Conservation (phyloP, 441 rosid genomes). For the Daphne laureola region DNA sequence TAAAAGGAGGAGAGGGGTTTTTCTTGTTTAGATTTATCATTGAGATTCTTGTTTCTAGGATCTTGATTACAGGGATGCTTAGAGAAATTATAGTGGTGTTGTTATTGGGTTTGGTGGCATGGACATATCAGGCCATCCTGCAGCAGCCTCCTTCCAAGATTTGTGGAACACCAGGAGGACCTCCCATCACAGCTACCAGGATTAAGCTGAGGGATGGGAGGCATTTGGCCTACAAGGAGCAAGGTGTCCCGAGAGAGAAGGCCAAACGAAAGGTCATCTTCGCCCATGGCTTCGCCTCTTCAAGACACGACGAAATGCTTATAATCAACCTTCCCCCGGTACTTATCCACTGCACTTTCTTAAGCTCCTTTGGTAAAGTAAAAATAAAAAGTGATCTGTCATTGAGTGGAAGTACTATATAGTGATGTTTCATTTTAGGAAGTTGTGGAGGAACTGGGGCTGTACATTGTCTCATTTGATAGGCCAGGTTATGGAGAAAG, state of each 20-base stretch:
- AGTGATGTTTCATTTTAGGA: constrained; percentile 24
- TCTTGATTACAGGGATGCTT: constrained; percentile 21
- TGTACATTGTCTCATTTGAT: constrained; percentile 44
- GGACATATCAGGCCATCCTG: constrained; percentile 40
- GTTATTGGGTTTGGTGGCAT: constrained; percentile 42
- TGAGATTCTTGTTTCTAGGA: background rate
- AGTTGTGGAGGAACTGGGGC: constrained; percentile 33
- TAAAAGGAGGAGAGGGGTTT: no score
- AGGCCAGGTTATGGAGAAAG: constrained; percentile 64
- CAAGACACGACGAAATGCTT: constrained; percentile 27
- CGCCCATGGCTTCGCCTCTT: constrained; percentile 48
- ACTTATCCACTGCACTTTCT: constrained; percentile 1
- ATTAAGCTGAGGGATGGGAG: constrained; percentile 76
- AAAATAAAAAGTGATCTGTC: background rate
- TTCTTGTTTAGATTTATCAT: background rate
- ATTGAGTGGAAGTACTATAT: background rate
- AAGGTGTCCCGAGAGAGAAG: constrained; percentile 35
- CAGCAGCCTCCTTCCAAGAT: constrained; percentile 42
- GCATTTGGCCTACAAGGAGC: constrained; percentile 58
- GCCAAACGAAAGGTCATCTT: constrained; percentile 48
- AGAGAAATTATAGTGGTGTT: constrained; percentile 21
- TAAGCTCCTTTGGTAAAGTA: background rate
- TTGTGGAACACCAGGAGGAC: constrained; percentile 42
- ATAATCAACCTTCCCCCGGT: constrained; percentile 29
- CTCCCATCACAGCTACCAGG: constrained; percentile 48